Evolutionary conservation across 176 grass and related monocot genomes (phyloP).

Genomic region (Raddia guianensis): DNA sequence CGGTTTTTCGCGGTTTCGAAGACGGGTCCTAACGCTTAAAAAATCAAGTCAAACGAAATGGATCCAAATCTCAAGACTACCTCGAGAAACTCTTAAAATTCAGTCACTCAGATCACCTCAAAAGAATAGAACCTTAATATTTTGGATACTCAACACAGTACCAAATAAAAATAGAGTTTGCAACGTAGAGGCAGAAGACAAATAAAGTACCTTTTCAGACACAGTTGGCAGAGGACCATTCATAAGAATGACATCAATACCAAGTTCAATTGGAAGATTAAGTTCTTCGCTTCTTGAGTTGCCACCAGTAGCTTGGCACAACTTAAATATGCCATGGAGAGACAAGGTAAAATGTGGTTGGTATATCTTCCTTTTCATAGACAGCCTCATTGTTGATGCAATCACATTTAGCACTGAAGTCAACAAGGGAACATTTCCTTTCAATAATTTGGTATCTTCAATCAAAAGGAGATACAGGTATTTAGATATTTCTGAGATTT

Average conservation of each 20-base stretch:
- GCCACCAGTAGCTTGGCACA: slow-evolving; percentile 64
- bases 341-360: slow-evolving; percentile 91
- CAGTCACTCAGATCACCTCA: no score
- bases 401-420: slow-evolving; percentile 72
- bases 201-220: slow-evolving; percentile 64
- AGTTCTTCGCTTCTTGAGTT: slow-evolving; percentile 56
- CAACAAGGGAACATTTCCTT: slow-evolving; percentile 58
- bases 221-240: slow-evolving; percentile 61
- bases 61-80: no score
- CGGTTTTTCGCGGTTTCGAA: no score
- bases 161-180: slow-evolving; percentile 8
- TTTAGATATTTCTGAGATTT: slow-evolving; percentile 69
- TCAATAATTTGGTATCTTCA: slow-evolving; percentile 51
- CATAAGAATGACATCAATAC: slow-evolving; percentile 71
- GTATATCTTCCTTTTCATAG: slow-evolving; percentile 92
- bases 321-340: slow-evolving; percentile 60
- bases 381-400: slow-evolving; percentile 75
- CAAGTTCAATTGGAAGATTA: slow-evolving; percentile 57
- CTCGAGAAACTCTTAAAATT: no score
- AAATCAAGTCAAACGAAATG: no score
- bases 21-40: no score
- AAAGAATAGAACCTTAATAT: no score
- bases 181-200: slow-evolving; percentile 34
- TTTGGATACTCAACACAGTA: slow-evolving; percentile 8
- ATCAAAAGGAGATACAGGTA: slow-evolving; percentile 59